Evolutionary conservation across 495 filamentous ascomycete species (phyloP), one percentile per base, ranked within the genome.

Genomic region (Xylaria castorea): DNA sequence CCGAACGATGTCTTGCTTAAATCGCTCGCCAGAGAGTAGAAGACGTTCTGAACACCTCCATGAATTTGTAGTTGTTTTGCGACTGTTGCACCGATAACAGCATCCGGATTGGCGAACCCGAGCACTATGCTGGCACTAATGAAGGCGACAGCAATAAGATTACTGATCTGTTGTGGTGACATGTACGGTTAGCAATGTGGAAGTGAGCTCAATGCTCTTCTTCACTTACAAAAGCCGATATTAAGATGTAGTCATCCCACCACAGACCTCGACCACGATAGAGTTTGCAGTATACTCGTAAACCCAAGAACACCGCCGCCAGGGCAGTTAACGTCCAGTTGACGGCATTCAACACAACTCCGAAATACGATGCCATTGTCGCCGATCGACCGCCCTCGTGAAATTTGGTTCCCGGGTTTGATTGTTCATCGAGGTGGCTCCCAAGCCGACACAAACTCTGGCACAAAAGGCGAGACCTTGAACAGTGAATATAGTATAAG

Each of bases 211-310:
- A 27, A 48, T 30, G 70, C 50, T 18, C 7, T 22, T 42, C 14
- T 42, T 40, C 36, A 60, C 83, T 69, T 71, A 85, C 82, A 75
- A 77, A 84, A 5, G 81, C 75, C n/a, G 62, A 71, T 53, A 85
- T 81, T 25, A 85, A 60, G 3, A 84, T 73, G 32, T 82, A 72
- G 50, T 80, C 79, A 50, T 80, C 79, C 79, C 79, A 80, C 79
- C 79, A 80, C 46, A 80, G 71, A 34, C 74, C 72, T 57, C 73
- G 69, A 58, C 74, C 69, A 6, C 77, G 72, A 68, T 71, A 72
- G 38, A 75, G 66, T 70, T 80, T 80, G 77, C 77, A 79, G 55
- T 78, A 80, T 22, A 80, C 9, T 18, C 79, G 75, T 58, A 80
- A 71, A 25, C 44, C 65, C 16, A 79, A 73, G 62, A 85, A 84